phyloP scores from a whole-genome alignment of 257 asterid species.

The Solanum pennellii region DNA sequence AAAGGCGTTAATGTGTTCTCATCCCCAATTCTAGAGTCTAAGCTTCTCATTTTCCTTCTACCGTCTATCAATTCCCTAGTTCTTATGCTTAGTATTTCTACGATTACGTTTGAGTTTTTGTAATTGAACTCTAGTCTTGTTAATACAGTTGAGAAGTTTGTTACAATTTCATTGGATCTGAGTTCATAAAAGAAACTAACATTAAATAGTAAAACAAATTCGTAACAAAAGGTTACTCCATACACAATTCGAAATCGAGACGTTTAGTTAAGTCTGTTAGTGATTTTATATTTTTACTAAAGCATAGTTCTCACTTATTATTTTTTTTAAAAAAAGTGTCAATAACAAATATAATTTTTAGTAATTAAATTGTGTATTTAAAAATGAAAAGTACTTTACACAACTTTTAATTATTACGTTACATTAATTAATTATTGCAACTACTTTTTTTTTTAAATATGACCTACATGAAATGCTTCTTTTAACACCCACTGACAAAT shows the following conservation, averaged over 20 bases:
- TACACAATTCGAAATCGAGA: fast-evolving
- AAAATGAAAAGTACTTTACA: background rate
- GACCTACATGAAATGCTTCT: background rate
- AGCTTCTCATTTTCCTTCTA: no score
- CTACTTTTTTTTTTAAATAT: background rate
- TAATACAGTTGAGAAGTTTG: no score
- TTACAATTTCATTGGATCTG: no score
- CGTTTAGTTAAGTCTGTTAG: no score
- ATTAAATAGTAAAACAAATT: no score
- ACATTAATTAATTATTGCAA: background rate
- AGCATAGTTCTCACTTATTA: background rate
- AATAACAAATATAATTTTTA: background rate
- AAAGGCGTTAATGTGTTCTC: no score
- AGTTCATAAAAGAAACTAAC: no score
- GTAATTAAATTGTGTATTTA: background rate
- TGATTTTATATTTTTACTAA: background rate
- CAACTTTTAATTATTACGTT: background rate
- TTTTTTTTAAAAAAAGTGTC: background rate
- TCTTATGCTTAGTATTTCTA: no score
- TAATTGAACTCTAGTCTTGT: no score
- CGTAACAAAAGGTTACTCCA: no score
- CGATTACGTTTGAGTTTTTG: fast-evolving
- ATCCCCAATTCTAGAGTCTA: no score
- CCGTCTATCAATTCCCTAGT: no score
- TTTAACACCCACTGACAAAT: background rate